Evolutionary conservation across 495 filamentous ascomycete genomes (phyloP).

Genomic region (Penicillium simplicissimum): DNA sequence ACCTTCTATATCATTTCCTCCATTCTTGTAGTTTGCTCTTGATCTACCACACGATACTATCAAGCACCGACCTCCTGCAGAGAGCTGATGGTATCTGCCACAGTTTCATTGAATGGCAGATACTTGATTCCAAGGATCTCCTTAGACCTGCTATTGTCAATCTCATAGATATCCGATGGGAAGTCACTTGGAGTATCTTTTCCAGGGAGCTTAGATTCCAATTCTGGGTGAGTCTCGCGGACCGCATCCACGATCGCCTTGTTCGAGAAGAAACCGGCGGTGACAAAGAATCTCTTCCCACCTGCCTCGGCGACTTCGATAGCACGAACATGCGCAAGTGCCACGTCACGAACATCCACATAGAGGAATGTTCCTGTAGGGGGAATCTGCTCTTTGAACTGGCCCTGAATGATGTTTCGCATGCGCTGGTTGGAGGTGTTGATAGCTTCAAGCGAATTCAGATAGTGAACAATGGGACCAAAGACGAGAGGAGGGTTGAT

Average conservation of each 20-base stretch:
- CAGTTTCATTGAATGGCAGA: conserved; percentile 51
- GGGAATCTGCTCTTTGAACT: conserved; percentile 64
- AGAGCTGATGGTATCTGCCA: conserved; percentile 58
- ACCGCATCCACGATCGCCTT: conserved; percentile 66
- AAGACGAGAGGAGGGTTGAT: conserved; percentile 71
- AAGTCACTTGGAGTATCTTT: conserved; percentile 44
- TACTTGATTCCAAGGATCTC: conserved; percentile 62
- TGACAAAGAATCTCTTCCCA: conserved; percentile 69
- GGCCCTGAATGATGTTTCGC: conserved; percentile 56
- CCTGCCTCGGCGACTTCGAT: conserved; percentile 67
- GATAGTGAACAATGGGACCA: conserved; percentile 66
- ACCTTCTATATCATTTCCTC: background rate
- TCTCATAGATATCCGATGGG: conserved; percentile 42
- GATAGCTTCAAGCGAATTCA: conserved; percentile 64
- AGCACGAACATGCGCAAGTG: conserved; percentile 69
- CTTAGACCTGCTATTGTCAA: conserved; percentile 55
- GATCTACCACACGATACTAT: background rate
- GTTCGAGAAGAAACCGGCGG: conserved; percentile 63
- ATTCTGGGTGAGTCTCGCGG: conserved; percentile 64
- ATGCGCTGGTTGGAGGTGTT: conserved; percentile 69
- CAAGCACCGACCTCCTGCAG: conserved; percentile 50
- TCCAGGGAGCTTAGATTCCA: conserved; percentile 58
- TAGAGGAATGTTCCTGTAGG: conserved; percentile 58
- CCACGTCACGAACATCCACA: conserved; percentile 71
- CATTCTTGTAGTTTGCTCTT: background rate